Evolutionary conservation across 148 eudicot species (phyloP).

Genomic region (Spergularia bocconei): DNA sequence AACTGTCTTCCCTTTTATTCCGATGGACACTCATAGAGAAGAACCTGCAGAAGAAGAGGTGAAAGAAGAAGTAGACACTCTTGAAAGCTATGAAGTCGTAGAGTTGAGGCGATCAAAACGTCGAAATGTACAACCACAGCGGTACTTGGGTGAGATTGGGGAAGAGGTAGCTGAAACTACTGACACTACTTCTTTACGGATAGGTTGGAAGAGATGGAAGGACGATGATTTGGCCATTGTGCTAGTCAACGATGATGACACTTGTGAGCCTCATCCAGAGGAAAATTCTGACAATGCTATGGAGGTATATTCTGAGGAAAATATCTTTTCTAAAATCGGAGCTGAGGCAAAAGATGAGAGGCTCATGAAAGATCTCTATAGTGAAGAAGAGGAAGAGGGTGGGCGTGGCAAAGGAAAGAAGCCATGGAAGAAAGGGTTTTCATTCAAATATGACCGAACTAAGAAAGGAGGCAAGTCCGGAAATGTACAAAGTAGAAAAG

Average conservation of each 20-base stretch:
- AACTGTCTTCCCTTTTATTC: conserved; percentile 42
- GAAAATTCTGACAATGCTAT: conserved; percentile 20
- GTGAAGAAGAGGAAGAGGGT: conserved; percentile 13
- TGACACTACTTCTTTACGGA: conserved; percentile 43
- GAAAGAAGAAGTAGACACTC: conserved; percentile 23
- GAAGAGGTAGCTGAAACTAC: conserved; percentile 51
- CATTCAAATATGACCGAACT: conserved; percentile 3
- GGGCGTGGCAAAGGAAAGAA: conserved; percentile 14
- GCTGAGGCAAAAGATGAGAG: conserved; percentile 29
- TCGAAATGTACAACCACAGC: conserved; percentile 64
- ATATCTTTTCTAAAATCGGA: conserved; percentile 19
- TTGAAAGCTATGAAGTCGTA: conserved; percentile 29
- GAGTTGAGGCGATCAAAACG: conserved; percentile 83
- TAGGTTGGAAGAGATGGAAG: conserved; percentile 51
- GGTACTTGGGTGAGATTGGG: conserved; percentile 73
- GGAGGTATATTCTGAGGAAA: conserved; percentile 28
- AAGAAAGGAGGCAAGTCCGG: background rate
- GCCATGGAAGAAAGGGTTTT: conserved; percentile 15
- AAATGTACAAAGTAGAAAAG: conserved; percentile 1
- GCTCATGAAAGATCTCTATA: background rate
- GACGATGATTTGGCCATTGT: conserved; percentile 63
- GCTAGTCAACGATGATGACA: conserved; percentile 56
- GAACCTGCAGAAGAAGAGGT: conserved; percentile 20
- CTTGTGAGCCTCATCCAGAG: conserved; percentile 22
- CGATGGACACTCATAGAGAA: conserved; percentile 14